Percentiles rank a stretch among this genome's conserved stretches.
phyloP scores from a whole-genome alignment of 1,284 basidiomycete genomes.

The Heimioporus punctisporus region DNA sequence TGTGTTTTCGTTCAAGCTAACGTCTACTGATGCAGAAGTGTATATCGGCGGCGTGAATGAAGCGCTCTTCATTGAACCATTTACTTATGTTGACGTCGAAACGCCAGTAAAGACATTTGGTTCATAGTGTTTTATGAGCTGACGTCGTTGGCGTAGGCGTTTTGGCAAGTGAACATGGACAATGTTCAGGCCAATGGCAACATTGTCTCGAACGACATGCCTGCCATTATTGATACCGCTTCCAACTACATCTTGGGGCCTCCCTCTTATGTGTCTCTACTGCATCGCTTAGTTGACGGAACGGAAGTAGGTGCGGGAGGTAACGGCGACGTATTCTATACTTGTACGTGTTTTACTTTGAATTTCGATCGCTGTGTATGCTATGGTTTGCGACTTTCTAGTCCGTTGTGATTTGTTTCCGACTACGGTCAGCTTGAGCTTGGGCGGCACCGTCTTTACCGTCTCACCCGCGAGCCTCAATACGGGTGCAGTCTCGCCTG shows the following conservation, averaged over 20 bases:
- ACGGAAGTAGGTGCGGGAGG: neutral
- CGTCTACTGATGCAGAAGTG: conserved; percentile 28
- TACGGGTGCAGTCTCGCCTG: too few relatives aligned
- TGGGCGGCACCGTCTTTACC: too few relatives aligned
- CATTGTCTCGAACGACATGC: conserved; percentile 18
- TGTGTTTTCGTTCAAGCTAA: conserved; percentile 41
- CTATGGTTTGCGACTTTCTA: too few relatives aligned
- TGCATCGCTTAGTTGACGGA: conserved; percentile 11
- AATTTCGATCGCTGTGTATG: too few relatives aligned
- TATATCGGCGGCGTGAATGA: conserved; percentile 38
- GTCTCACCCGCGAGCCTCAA: too few relatives aligned
- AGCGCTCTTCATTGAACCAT: conserved; percentile 8
- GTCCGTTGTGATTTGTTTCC: too few relatives aligned
- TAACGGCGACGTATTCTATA: conserved; percentile 6
- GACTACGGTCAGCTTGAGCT: too few relatives aligned
- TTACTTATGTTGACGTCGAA: conserved; percentile 17
- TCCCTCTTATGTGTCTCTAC: neutral
- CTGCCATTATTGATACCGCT: conserved; percentile 46
- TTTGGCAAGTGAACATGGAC: conserved; percentile 44
- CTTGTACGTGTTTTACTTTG: too few relatives aligned
- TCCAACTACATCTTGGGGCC: conserved; percentile 48
- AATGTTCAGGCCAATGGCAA: conserved; percentile 27
- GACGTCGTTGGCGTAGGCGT: conserved; percentile 32
- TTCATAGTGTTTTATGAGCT: too few relatives aligned
- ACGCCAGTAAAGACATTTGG: too few relatives aligned